phyloP scores from a whole-genome alignment of 129 eudicot species.

The Tanacetum coccineum region DNA sequence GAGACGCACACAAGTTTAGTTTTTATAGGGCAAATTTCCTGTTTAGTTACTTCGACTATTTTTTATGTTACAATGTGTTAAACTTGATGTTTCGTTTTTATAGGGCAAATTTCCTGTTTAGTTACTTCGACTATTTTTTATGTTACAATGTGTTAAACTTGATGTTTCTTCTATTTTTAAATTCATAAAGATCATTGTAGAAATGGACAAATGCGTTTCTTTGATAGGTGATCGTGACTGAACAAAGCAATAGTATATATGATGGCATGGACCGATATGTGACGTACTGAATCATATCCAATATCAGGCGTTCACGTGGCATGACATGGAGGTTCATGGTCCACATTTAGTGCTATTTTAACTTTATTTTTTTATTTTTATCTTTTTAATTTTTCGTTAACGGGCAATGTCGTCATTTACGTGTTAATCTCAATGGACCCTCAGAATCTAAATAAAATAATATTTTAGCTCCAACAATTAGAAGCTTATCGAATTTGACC shows the following conservation, averaged over 20 bases:
- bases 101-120: too few relatives aligned
- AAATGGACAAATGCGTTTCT: constrained; percentile 23
- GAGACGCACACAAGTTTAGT: too few relatives aligned
- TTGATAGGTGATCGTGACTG: constrained; percentile 8
- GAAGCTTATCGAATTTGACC: too few relatives aligned
- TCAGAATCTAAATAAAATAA: background rate
- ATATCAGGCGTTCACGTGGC: constrained; percentile 20
- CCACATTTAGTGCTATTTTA: constrained; percentile 30
- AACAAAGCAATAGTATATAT: background rate
- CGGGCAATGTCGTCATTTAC: constrained; percentile 17
- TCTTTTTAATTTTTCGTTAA: background rate
- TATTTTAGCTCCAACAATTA: background rate
- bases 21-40: too few relatives aligned
- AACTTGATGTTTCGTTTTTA: too few relatives aligned
- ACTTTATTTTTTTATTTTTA: background rate
- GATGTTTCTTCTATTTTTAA: background rate
- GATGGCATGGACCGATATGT: constrained; percentile 7
- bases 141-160: background rate
- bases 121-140: too few relatives aligned
- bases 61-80: too few relatives aligned
- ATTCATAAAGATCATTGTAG: background rate
- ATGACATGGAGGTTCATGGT: constrained; percentile 17
- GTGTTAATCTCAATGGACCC: background rate
- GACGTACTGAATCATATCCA: constrained; percentile 10
- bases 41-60: too few relatives aligned